Conservation (phyloP, 1,284 basidiomycete genomes). For the Ustilago trichophora region DNA sequence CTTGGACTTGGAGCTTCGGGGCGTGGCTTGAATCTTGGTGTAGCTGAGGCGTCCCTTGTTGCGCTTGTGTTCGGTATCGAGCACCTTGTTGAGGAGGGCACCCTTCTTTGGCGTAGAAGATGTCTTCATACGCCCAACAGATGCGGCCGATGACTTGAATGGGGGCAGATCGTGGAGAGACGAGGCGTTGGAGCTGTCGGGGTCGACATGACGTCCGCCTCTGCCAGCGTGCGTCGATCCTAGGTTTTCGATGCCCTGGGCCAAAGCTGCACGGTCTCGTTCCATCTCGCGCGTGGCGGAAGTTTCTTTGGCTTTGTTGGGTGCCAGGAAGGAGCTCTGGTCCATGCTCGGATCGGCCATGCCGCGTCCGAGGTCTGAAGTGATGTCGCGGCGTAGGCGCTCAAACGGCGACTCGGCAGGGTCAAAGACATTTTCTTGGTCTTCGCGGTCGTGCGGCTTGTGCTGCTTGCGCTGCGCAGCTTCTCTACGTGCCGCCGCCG, state of each 20-base stretch:
- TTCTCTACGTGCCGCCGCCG: slow-evolving; percentile 75
- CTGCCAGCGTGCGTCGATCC: slow-evolving; percentile 10
- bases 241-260: slow-evolving; percentile 33
- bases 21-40: slow-evolving; percentile 50
- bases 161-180: slow-evolving; percentile 33
- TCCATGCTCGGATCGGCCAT: slow-evolving; percentile 23
- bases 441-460: slow-evolving; percentile 22
- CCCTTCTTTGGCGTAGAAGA: slow-evolving; percentile 49
- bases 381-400: slow-evolving; percentile 68
- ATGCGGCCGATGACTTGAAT: slow-evolving; percentile 16
- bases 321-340: slow-evolving; percentile 19
- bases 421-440: slow-evolving; percentile 34
- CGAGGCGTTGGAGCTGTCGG: slow-evolving; percentile 33
- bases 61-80: slow-evolving; percentile 52
- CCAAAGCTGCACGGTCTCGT: slow-evolving; percentile 34
- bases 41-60: slow-evolving; percentile 41
- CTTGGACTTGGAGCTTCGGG: slow-evolving; percentile 37
- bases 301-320: slow-evolving; percentile 5
- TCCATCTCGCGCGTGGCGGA: slow-evolving; percentile 14
- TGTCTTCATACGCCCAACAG: slow-evolving; percentile 33
- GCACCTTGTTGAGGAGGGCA: slow-evolving; percentile 49
- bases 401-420: slow-evolving; percentile 78
- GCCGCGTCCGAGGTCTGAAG: slow-evolving; percentile 27
- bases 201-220: slow-evolving; percentile 15
- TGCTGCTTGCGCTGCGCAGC: slow-evolving; percentile 39